phyloP scores from a whole-genome alignment of 78 protist genomes.

The Tieghemostelium lacteum region DNA sequence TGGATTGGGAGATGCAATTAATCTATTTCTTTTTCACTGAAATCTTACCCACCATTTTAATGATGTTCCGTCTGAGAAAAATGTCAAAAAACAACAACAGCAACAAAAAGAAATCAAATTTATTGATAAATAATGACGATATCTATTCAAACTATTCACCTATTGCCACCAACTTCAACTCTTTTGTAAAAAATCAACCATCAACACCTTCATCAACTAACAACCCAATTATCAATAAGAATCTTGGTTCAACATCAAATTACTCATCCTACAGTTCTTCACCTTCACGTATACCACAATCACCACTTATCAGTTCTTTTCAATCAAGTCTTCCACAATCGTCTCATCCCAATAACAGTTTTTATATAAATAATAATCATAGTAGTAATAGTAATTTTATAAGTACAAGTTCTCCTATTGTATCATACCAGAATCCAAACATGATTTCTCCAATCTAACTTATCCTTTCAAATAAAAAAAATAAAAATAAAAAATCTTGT shows the following conservation, averaged over 20 bases:
- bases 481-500: too few relatives aligned
- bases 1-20: conserved; percentile 47
- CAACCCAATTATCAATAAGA: neutral
- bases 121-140: neutral
- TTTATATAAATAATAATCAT: too few relatives aligned
- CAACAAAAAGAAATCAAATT: conserved; percentile 3
- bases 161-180: neutral
- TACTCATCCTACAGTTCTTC: neutral
- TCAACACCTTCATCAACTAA: neutral
- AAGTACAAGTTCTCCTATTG: neutral
- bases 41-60: conserved; percentile 41
- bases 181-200: neutral
- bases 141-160: neutral
- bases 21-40: conserved; percentile 56
- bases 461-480: too few relatives aligned
- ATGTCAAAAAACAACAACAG: too few relatives aligned
- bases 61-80: conserved; percentile 55
- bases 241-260: neutral
- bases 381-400: too few relatives aligned
- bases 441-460: too few relatives aligned
- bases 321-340: neutral
- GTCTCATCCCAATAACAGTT: neutral
- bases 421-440: neutral
- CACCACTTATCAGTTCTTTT: neutral
- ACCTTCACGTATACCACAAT: neutral